A percentile compares a stretch with the other conserved stretches of the same genome.
phyloP scores from a whole-genome alignment of 345 rosid species.

The Rhodamnia rubescens region DNA sequence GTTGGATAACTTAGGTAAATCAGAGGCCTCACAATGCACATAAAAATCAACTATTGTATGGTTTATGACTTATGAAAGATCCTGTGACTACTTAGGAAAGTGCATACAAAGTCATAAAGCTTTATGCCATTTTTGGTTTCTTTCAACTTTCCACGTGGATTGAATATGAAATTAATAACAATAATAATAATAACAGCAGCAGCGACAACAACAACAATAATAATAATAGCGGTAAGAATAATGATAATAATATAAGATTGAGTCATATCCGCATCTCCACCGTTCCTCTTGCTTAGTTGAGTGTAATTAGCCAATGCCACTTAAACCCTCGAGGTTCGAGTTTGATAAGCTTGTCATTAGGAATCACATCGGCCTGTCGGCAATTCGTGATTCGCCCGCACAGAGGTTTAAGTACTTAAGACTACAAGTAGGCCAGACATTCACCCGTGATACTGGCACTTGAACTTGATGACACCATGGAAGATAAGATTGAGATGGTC shows the following conservation, averaged over 20 bases:
- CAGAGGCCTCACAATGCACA: background rate
- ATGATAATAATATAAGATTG: too few relatives aligned
- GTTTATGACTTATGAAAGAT: background rate
- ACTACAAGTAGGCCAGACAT: background rate
- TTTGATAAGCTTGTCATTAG: background rate
- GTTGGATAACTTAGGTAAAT: background rate
- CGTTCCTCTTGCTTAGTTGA: too few relatives aligned
- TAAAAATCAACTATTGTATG: background rate
- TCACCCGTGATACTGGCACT: background rate
- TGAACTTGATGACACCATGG: background rate
- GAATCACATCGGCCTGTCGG: background rate
- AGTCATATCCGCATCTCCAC: too few relatives aligned
- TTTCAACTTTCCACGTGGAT: background rate
- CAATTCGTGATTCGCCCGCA: background rate
- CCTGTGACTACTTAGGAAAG: background rate
- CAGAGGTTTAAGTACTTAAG: background rate
- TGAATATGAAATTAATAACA: too few relatives aligned
- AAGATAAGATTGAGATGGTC: background rate
- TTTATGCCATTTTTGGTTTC: background rate
- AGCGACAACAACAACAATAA: too few relatives aligned
- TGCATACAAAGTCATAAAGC: background rate
- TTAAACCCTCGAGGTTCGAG: background rate
- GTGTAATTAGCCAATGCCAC: too few relatives aligned
- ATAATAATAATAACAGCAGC: too few relatives aligned
- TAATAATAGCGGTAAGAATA: too few relatives aligned